Base-by-base conservation (phyloP, 1,284 basidiomycete species). In the Pseudozyma thailandica region DNA sequence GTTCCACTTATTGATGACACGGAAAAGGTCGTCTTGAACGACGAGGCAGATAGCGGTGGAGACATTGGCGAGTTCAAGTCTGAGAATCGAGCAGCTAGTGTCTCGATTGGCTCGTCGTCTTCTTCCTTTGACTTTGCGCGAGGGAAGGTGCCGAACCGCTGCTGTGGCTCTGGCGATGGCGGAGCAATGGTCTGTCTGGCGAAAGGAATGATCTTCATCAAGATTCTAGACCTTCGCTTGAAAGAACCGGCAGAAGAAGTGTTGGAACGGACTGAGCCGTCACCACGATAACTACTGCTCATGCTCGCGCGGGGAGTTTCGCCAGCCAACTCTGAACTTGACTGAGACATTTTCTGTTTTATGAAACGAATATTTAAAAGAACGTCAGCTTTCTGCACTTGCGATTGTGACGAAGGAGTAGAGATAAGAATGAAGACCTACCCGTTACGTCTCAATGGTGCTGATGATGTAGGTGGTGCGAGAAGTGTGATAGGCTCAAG, bases 121-220 rank as follows among this genome's bases (percentile, higher is more conserved):
- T 42, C 10, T n/a, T 57, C 44, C 4, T 21, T 25, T 4, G 38
- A 43, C 6, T 35, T 35, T 12, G 33, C 16, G 7, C 60, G 59
- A 5, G 66, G 66, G 23, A 70, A 63, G 7, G 60, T 70, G 21
- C 55, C 51, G 23, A 45, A 60, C 2, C 41, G 41, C 39, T 27
- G 41, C 20, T 15, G 15, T 3, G 26, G 28, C 7, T 60, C 50
- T 2, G 59, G n/a, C 13, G 51, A 8, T 2, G 35, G 43, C 2
- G 51, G 41, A 20, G 37, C 23, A 3, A 28, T 1, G 4, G 53
- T 20, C 13, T 61, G 50, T 30, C 53, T 39, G 3, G 50, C 25
- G 27, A 62, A 70, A 5, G 66, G 66, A 10, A 70, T 63, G 52
- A 63, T 70, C 52, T 70, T 70, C 66, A 70, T 63, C 55, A 70